Base-by-base conservation (phyloP, 2,329 filamentous ascomycete genomes). In the Trichoderma koningii region DNA sequence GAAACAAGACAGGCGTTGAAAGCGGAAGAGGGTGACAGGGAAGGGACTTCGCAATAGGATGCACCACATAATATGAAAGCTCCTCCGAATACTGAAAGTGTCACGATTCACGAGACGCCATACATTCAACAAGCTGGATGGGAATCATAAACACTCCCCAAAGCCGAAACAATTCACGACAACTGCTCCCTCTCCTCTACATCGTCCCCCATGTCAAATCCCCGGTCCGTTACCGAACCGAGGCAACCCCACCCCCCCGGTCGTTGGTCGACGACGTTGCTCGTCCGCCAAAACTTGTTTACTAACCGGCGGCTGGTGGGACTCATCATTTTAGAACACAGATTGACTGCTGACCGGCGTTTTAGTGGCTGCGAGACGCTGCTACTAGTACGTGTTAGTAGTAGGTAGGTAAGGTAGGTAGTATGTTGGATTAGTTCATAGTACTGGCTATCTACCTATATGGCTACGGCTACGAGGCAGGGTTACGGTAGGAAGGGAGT, bases 231-330 rank as follows among this genome's bases (percentile, higher is more conserved):
- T 38, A 14, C 41, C 26, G 60, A 55, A 42, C 60, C 60, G 60
- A 63, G 60, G 60, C 28, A 55, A 47, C 60, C 51, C 60, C 60
- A 55, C 60, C 50, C 28, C 34, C 34, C 30, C 30, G 30, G 34
- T 14, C 10, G 12, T 12, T 38, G 34, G 10, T 23, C 34, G 28
- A 28, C n/a, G 21, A 42, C 30, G 14, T 5, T 21, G 23, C 14
- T 10, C 9, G 30, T 51, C 34, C 12, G 34, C 34, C 34, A 38
- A 14, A 3, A 7, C 19, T 41, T 55, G 48, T 38, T 38, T 38
- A 38, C 34, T 38, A 14, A 38, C 34, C 34, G 1, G 34, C 34
- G 34, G 34, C 10, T 38, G 2, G 34, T 14, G 34, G 34, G 14
- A 10, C 34, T 5, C 14, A 12, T 38, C 34, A 12, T 4, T 38